Conservation (phyloP, 345 rosid genomes). For the Garcia nutans region DNA sequence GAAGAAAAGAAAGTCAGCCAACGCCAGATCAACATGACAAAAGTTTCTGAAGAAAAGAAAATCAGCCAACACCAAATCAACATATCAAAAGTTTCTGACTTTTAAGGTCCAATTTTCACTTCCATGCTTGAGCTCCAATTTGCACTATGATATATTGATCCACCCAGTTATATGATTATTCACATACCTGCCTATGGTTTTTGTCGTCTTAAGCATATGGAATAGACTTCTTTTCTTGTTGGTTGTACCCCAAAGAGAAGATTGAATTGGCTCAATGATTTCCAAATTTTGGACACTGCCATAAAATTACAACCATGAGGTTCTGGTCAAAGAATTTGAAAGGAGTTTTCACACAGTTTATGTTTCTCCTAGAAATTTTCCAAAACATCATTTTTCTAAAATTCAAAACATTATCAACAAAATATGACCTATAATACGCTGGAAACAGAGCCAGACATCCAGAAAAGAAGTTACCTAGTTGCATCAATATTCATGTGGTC, state of each 20-base stretch:
- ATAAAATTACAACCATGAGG: conserved; percentile 21
- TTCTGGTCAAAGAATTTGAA: conserved; percentile 4
- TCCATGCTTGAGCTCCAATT: background rate
- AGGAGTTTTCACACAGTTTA: background rate
- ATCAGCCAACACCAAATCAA: no score
- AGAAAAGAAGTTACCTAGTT: conserved; percentile 58
- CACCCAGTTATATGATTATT: conserved; percentile 14
- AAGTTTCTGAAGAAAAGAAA: no score
- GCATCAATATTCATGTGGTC: conserved; percentile 96
- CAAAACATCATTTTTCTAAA: background rate
- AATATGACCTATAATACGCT: background rate
- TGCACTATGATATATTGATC: conserved; percentile 5
- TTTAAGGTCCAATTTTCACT: background rate
- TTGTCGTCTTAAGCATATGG: conserved; percentile 95
- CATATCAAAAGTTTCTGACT: background rate
- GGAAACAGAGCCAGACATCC: conserved; percentile 10
- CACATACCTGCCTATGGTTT: conserved; percentile 87
- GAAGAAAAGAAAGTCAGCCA: background rate
- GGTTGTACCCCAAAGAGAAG: conserved; percentile 79
- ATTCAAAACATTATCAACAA: conserved; percentile 6
- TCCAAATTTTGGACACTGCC: conserved; percentile 91
- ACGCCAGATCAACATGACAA: no score
- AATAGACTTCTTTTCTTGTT: conserved; percentile 91
- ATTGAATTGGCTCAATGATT: conserved; percentile 81
- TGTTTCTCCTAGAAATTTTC: conserved; percentile 10